Percentiles rank a stretch among this genome's conserved stretches.
These are phyloP conservation scores for Lactarius trivialis DNA, from an alignment of 768 basidiomycete species.

Conservation along the genomic window DNA sequence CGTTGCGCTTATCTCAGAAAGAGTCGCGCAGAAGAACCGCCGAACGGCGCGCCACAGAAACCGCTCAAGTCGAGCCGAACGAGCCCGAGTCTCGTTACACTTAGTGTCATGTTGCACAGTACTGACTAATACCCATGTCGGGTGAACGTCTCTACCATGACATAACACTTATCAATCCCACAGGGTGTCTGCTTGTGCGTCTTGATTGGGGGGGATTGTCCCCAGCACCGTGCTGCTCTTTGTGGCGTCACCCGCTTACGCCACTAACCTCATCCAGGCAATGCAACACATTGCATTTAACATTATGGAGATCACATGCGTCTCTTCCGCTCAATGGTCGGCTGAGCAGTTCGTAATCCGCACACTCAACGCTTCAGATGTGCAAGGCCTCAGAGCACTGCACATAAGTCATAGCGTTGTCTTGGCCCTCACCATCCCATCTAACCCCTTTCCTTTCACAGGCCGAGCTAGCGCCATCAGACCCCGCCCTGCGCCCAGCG, in stretches of 20 bases:
- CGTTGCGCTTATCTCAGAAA: too few species aligned
- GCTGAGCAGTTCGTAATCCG: constrained; percentile 18
- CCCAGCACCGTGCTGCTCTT: background rate
- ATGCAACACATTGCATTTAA: background rate
- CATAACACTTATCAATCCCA: background rate
- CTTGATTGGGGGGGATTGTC: background rate
- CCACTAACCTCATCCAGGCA: background rate
- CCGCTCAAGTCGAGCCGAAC: too few species aligned
- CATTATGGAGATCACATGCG: constrained; percentile 17
- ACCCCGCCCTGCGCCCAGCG: constrained; percentile 10
- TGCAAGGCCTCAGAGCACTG: constrained; percentile 14
- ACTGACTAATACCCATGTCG: too few species aligned
- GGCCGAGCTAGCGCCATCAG: constrained; percentile 10
- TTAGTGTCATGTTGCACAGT: too few species aligned
- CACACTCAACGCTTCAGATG: constrained; percentile 18
- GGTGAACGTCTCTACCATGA: too few species aligned
- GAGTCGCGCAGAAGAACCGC: too few species aligned
- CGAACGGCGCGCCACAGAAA: too few species aligned
- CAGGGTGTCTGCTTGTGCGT: background rate
- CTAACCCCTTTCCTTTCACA: background rate
- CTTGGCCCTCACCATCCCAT: background rate
- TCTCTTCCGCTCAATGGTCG: constrained; percentile 5
- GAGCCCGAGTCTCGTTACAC: too few species aligned
- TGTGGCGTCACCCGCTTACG: background rate
- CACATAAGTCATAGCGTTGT: constrained; percentile 8